A percentile compares a stretch with the other conserved stretches of the same genome.
Conservation (phyloP, 306 rosid species). For the Dryas octopetala region DNA sequence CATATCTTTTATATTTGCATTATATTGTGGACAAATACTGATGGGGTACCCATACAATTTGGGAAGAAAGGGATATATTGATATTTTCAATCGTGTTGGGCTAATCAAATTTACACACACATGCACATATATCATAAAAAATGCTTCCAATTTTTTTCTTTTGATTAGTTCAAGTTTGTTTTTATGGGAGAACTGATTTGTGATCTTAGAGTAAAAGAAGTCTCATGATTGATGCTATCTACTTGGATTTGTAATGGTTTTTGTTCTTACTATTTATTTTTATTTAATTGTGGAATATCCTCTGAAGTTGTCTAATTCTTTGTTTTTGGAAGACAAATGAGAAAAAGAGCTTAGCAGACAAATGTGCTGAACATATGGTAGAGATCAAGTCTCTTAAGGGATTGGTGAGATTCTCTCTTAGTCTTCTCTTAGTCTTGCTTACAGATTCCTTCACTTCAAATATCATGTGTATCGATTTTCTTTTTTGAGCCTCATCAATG, state of each 20-base stretch:
- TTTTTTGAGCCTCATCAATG: not conserved
- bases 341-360: conserved; percentile 50
- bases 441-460: conserved; percentile 13
- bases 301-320: conserved; percentile 22
- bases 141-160: not conserved
- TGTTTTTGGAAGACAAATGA: conserved; percentile 53
- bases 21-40: not conserved
- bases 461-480: not conserved
- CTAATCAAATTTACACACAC: not conserved
- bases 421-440: conserved; percentile 6
- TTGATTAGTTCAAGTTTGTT: not conserved
- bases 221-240: not conserved
- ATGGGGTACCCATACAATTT: not conserved
- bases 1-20: not conserved
- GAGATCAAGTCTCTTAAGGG: conserved; percentile 74
- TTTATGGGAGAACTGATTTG: not conserved
- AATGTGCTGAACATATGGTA: conserved; percentile 60
- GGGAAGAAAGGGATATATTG: not conserved
- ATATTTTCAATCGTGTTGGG: too few species aligned
- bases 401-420: conserved; percentile 47
- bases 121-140: not conserved
- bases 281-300: not conserved
- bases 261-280: not conserved
- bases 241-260: not conserved
- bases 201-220: not conserved